Base-by-base conservation (phyloP, 768 basidiomycete species). In the Peribolospora baueri region DNA sequence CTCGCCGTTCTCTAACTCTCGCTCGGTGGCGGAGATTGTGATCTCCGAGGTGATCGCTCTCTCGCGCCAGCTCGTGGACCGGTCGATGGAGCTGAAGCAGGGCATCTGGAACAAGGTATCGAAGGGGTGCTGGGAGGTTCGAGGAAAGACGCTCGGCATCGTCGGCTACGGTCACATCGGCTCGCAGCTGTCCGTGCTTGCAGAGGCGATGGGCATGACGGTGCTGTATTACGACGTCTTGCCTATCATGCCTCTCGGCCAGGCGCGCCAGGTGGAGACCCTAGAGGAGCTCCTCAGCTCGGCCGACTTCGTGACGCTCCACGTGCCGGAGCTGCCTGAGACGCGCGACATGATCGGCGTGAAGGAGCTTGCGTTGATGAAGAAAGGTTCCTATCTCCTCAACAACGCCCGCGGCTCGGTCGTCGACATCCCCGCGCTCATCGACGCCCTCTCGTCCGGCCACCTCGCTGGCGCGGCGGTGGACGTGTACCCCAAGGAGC, bases 21-120 rank as follows among this genome's bases (percentile, higher is more conserved):
- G 93, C 61, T 97, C 93, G 1, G 93, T 98, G 54, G 93, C 93
- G 46, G 93, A 98, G 70, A 79, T 98, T 50, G 93, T 98, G 68
- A 78, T 98, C 69, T 75, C 80, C 56, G 93, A 98, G 69, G 74
- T 97, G 63, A 76, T 98, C 64, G 82, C 82, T 3, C 80, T 98
- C 59, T 91, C 91, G 3, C 81, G 93, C 37, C 93, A 98, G 65
- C 77, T 91, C 62, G 79, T 79, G 62, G 84, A 98, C 69, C 82
- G 93, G 55, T 71, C 81, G 36, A 76, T 73, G 61, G 93, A 98
- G 71, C 75, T 98, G 71, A 79, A 78, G 54, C 73, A 77, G 42
- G 93, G 93, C 49, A 68, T 82, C 64, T 98, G 93, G 93, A 97
- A 98, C 75, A 98, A 98, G 70, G 82, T 95, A 64, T 91, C 87